These are phyloP conservation scores for Pythium pyrilobum DNA, from an alignment of 352 stramenopile genomes.

Conservation along the genomic window DNA sequence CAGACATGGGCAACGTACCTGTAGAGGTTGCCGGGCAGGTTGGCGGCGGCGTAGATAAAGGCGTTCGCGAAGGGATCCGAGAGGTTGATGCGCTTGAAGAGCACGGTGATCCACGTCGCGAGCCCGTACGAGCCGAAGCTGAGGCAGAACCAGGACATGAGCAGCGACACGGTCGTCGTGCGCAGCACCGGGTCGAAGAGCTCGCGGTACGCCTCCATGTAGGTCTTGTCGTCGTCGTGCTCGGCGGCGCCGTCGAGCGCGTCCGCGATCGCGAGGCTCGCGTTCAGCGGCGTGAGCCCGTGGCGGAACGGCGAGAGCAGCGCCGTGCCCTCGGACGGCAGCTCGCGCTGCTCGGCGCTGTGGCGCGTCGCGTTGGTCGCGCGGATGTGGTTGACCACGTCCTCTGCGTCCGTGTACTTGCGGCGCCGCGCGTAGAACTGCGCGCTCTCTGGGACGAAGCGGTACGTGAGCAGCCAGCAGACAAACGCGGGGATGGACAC, in stretches of 20 bases:
- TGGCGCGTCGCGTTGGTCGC: slow-evolving; percentile 24
- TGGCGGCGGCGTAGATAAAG: slow-evolving; percentile 89
- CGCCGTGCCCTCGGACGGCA: slow-evolving; percentile 16
- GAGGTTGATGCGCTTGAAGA: slow-evolving; percentile 89
- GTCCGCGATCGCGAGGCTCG: slow-evolving; percentile 13
- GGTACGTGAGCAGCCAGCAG: slow-evolving; percentile 62
- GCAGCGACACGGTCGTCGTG: slow-evolving; percentile 52
- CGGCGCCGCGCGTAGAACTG: slow-evolving; percentile 56
- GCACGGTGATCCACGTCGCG: slow-evolving; percentile 91
- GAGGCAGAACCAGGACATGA: slow-evolving; percentile 69
- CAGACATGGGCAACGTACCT: slow-evolving; percentile 35
- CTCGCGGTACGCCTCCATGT: slow-evolving; percentile 25
- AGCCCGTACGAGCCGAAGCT: slow-evolving; percentile 89
- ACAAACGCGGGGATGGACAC: slow-evolving; percentile 62
- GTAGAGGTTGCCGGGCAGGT: slow-evolving; percentile 89
- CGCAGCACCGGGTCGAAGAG: slow-evolving; percentile 57
- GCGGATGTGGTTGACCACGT: slow-evolving; percentile 58
- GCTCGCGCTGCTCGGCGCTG: neutral
- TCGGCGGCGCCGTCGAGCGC: slow-evolving; percentile 7
- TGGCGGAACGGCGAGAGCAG: slow-evolving; percentile 27
- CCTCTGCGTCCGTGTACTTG: slow-evolving; percentile 44
- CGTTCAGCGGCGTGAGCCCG: slow-evolving; percentile 1
- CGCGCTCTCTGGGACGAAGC: slow-evolving; percentile 77
- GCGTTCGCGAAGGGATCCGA: slow-evolving; percentile 89
- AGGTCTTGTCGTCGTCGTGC: slow-evolving; percentile 15